These are phyloP conservation scores for Hypoxylon rubiginosum DNA, from an alignment of 2,329 filamentous ascomycete genomes.

Conservation along the genomic window DNA sequence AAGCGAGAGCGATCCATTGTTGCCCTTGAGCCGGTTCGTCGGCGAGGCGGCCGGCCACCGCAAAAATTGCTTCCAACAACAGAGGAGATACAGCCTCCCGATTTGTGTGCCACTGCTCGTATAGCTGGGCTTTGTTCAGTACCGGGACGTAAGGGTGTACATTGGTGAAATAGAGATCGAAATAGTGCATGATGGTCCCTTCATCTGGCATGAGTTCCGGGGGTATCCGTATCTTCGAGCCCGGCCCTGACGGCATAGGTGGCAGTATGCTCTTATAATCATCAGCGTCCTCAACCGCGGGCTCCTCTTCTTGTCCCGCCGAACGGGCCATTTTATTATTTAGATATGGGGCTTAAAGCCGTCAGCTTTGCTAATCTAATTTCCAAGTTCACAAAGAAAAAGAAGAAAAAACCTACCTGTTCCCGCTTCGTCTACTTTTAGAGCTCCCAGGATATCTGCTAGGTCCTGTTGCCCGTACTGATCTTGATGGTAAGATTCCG, in stretches of 20 bases:
- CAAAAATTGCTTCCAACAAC: conserved; percentile 90
- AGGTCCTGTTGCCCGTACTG: conserved; percentile 79
- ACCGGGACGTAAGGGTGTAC: conserved; percentile 95
- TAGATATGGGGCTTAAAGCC: conserved; percentile 82
- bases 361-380: conserved; percentile 16
- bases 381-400: conserved; percentile 26
- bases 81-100: conserved; percentile 89
- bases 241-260: conserved; percentile 75
- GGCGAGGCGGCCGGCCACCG: conserved; percentile 85
- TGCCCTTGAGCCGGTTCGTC: conserved; percentile 87
- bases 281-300: conserved; percentile 77
- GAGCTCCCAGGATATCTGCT: conserved; percentile 83
- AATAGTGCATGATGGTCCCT: conserved; percentile 83
- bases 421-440: conserved; percentile 89
- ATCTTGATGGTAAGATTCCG: conserved; percentile 70
- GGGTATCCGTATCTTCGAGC: conserved; percentile 86
- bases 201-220: conserved; percentile 94
- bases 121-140: conserved; percentile 84
- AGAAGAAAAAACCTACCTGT: conserved; percentile 71
- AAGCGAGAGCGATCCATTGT: conserved; percentile 92
- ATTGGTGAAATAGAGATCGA: conserved; percentile 89
- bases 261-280: conserved; percentile 80
- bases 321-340: conserved; percentile 66
- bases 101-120: conserved; percentile 89
- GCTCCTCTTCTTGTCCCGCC: conserved; percentile 67